Evolutionary conservation across 1,284 basidiomycete genomes (phyloP).

Genomic region (Pisolithus thermaeus): DNA sequence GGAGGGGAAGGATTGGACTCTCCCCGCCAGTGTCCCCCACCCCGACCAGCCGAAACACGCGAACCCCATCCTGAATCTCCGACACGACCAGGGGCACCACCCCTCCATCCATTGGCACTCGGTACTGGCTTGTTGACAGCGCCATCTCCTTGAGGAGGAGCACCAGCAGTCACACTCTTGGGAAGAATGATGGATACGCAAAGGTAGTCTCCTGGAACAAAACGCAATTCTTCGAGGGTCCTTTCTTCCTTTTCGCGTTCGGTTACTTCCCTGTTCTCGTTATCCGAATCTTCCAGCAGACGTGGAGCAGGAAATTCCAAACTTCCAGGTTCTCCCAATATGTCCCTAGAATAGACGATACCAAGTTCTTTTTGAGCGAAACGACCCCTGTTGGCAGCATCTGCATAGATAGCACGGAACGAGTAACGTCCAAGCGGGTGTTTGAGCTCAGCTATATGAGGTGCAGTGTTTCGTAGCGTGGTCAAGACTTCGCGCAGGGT

Average conservation of each 20-base stretch:
- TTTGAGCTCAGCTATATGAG: constrained; percentile 59
- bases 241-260: constrained; percentile 52
- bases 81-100: constrained; percentile 31
- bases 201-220: constrained; percentile 73
- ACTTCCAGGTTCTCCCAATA: constrained; percentile 68
- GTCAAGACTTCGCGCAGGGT: constrained; percentile 71
- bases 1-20: constrained; percentile 45
- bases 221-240: constrained; percentile 69
- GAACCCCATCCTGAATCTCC: constrained; percentile 45
- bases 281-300: constrained; percentile 49
- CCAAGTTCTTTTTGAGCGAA: constrained; percentile 72
- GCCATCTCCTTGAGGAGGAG: constrained; percentile 19
- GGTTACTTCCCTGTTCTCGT: constrained; percentile 30
- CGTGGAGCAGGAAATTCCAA: constrained; percentile 50
- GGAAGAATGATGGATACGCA: constrained; percentile 66
- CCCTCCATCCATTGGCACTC: constrained; percentile 37
- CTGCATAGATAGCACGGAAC: constrained; percentile 72
- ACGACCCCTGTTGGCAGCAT: constrained; percentile 60
- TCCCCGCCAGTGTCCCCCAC: constrained; percentile 67
- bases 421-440: constrained; percentile 74
- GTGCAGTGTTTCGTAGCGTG: constrained; percentile 61
- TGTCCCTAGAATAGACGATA: constrained; percentile 72
- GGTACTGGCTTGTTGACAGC: constrained; percentile 18
- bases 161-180: constrained; percentile 48
- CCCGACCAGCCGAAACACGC: constrained; percentile 36